These are phyloP conservation scores for Apiospora hydei DNA, from an alignment of 2,329 filamentous ascomycete genomes.

Conservation along the genomic window DNA sequence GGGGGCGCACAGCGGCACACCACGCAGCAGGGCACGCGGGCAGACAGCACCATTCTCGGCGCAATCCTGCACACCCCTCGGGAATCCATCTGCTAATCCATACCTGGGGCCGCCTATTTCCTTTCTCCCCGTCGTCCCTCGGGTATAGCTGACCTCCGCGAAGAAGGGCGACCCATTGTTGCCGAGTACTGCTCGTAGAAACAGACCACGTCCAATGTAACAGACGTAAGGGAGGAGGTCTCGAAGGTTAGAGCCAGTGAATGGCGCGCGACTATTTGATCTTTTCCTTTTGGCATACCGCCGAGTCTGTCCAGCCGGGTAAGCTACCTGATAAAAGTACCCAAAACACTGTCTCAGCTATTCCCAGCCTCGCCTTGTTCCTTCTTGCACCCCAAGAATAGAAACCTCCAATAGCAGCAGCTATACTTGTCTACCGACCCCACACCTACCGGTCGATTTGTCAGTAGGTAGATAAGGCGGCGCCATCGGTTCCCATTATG, in stretches of 20 bases:
- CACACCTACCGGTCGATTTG: neutral
- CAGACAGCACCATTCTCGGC: no score
- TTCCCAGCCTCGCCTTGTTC: neutral
- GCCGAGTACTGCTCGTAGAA: no score
- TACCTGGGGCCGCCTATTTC: no score
- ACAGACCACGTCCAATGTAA: neutral
- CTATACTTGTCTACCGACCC: neutral
- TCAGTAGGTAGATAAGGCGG: neutral
- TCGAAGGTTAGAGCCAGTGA: neutral
- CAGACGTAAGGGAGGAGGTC: neutral
- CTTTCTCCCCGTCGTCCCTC: no score
- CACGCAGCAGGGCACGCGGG: neutral
- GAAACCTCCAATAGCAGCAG: neutral
- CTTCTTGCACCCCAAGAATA: neutral
- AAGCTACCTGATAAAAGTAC: neutral
- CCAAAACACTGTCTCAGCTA: neutral
- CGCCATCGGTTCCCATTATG: neutral
- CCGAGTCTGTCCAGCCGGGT: neutral
- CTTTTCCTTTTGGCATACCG: neutral
- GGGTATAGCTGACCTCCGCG: no score
- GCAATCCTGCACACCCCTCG: no score
- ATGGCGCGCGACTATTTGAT: neutral
- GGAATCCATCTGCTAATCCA: no score
- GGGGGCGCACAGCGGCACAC: neutral
- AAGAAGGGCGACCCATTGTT: no score